These are phyloP conservation scores for Claviceps sp. DNA, from an alignment of 2,329 filamentous ascomycete species.

Conservation along the genomic window DNA sequence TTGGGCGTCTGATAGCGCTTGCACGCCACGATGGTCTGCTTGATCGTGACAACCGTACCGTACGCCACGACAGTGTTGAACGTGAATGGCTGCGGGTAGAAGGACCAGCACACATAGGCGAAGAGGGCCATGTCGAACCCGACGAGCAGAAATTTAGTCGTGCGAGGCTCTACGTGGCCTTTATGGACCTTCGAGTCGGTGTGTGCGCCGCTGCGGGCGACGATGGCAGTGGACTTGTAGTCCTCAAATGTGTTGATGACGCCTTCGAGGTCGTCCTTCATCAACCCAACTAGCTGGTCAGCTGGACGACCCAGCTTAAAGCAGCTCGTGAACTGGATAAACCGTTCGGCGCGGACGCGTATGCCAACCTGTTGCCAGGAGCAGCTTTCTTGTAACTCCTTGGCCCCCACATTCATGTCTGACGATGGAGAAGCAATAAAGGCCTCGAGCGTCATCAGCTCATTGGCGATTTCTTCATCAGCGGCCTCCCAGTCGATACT, in stretches of 20 bases:
- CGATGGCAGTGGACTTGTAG: conserved; percentile 5
- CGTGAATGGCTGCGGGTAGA: conserved; percentile 11
- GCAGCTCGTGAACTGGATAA: conserved; percentile 9
- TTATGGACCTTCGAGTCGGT: neutral
- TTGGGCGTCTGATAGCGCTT: conserved; percentile 12
- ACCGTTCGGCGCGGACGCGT: conserved; percentile 8
- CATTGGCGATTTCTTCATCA: conserved; percentile 6
- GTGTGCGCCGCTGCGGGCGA: neutral
- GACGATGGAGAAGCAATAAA: neutral
- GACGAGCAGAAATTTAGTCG: conserved; percentile 10
- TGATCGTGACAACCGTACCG: conserved; percentile 10
- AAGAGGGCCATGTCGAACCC: conserved; percentile 10
- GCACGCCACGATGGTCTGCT: conserved; percentile 9
- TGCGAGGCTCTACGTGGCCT: conserved; percentile 9
- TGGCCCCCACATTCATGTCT: neutral
- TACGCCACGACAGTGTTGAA: conserved; percentile 12
- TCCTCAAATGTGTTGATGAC: conserved; percentile 10
- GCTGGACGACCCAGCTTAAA: conserved; percentile 9
- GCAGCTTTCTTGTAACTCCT: neutral
- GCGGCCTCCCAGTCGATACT: conserved; percentile 6
- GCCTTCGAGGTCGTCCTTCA: conserved; percentile 11
- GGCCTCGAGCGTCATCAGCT: conserved; percentile 5
- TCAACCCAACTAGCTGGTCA: conserved; percentile 9
- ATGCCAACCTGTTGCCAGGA: conserved; percentile 8
- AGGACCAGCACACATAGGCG: conserved; percentile 11